These are phyloP conservation scores for Pythium plurisporium DNA, from an alignment of 352 stramenopile species.

Conservation along the genomic window DNA sequence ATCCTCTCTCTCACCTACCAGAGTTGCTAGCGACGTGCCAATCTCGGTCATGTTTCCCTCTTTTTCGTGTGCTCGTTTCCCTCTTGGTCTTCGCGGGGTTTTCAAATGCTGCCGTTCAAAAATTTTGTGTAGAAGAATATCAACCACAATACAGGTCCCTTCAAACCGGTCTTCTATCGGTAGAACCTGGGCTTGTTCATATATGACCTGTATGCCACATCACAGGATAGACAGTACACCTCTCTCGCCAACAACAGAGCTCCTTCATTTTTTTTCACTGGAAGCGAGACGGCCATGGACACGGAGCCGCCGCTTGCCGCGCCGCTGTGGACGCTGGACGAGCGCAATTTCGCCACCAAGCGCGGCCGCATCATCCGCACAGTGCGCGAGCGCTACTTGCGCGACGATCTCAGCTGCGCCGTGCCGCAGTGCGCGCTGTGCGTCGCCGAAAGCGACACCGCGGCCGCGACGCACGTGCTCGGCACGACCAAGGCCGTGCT, in stretches of 20 bases:
- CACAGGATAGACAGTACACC: background rate
- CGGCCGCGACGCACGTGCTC: slow-evolving; percentile 47
- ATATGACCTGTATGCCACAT: background rate
- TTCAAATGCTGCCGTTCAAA: slow-evolving; percentile 3
- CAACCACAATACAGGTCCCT: background rate
- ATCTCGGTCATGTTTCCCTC: slow-evolving; percentile 2
- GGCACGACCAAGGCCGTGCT: slow-evolving; percentile 60
- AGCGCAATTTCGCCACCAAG: slow-evolving; percentile 76
- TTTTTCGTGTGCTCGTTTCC: slow-evolving; percentile 5
- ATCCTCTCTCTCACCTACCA: background rate
- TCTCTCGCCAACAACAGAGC: background rate
- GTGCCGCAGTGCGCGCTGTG: slow-evolving; percentile 57
- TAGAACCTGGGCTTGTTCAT: background rate
- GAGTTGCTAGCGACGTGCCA: background rate
- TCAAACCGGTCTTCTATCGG: background rate
- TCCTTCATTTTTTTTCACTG: background rate
- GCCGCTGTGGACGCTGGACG: slow-evolving; percentile 69
- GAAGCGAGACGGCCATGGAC: background rate
- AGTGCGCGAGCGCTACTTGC: slow-evolving; percentile 85
- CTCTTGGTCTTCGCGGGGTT: background rate
- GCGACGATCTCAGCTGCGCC: slow-evolving; percentile 84
- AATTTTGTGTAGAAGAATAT: no score
- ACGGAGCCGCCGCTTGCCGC: slow-evolving; percentile 10
- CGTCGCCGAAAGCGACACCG: slow-evolving; percentile 49
- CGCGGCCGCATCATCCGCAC: slow-evolving; percentile 74